Evolutionary conservation across 305 asterid genomes (phyloP).

Genomic region (Plantago lanceolata): DNA sequence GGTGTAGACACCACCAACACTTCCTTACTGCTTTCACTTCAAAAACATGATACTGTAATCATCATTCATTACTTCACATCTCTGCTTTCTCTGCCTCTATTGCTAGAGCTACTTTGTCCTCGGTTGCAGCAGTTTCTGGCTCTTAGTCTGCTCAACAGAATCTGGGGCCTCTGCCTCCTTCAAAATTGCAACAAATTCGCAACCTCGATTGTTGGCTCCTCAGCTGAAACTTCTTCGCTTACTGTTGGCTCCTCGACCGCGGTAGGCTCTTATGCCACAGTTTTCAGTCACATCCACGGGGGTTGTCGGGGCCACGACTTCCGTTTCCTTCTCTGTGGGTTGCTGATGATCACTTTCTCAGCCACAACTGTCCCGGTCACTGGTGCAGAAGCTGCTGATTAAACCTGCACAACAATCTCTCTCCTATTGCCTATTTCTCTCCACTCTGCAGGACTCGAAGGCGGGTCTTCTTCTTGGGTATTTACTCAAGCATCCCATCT

Average conservation of each 20-base stretch:
- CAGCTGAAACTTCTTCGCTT: slow-evolving; percentile 14
- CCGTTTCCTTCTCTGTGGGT: slow-evolving; percentile 21
- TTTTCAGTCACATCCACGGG: slow-evolving; percentile 27
- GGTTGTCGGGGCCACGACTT: slow-evolving; percentile 13
- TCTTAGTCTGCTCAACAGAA: neutral
- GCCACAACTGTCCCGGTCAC: slow-evolving; percentile 24
- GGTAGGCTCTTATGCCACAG: slow-evolving; percentile 25
- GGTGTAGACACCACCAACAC: slow-evolving; percentile 2
- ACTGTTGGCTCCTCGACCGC: slow-evolving; percentile 17
- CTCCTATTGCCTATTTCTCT: no score
- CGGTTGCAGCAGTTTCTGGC: slow-evolving; percentile 13
- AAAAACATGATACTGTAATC: no score
- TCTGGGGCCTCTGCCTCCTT: slow-evolving; percentile 8
- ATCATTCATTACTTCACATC: neutral
- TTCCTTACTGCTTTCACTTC: neutral
- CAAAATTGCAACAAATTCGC: neutral
- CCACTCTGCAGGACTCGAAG: no score
- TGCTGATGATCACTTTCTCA: slow-evolving; percentile 25
- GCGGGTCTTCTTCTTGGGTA: no score
- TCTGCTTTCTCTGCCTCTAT: slow-evolving; percentile 10
- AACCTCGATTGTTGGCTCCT: slow-evolving; percentile 12
- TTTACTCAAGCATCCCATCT: no score
- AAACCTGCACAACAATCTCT: no score
- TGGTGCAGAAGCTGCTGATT: slow-evolving; percentile 25
- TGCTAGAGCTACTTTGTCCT: slow-evolving; percentile 2